Evolutionary conservation across 2,329 filamentous ascomycete genomes (phyloP), one percentile per base, ranked within the genome.

Genomic region (Cyphellophora attinorum): DNA sequence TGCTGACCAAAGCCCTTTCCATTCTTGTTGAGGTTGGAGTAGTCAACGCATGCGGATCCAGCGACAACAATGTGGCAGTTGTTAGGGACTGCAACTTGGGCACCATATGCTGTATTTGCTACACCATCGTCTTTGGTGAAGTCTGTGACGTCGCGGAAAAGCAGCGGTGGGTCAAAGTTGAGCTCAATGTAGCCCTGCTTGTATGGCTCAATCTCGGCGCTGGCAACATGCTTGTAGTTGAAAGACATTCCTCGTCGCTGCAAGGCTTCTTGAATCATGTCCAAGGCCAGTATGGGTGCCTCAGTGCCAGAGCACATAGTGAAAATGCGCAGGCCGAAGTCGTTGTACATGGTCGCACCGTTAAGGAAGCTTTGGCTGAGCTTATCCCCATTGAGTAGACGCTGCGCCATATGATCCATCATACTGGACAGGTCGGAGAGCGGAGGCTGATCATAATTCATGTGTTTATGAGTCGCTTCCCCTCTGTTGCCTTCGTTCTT

Each of bases 261-360:
- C 4, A 62, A 51, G 14, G 58, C 55, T 11, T 70, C 60, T 25
- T 59, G 54, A 29, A 85, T 57, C 52, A 78, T 61, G 11, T 74
- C 59, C 11, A 85, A 51, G 0, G 78, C 77, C 2, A 86, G 62
- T 2, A 89, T 58, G 0, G 83, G 83, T 4, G 76, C 75, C 46
- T 89, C 83, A 0, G 83, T 88, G 0, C 83, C 83, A 2, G 81
- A 86, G 51, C 81, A 88, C 62, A 86, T 74, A 0, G 83, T 89
- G 0, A 70, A 81, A 16, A 86, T 61, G 6, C 67, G 58, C 16
- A 81, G 50, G 5, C 60, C 51, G 2, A 50, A 50, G 6, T n/a
- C n/a, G n/a, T n/a, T n/a, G n/a, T n/a, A n/a, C n/a, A n/a, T n/a
- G n/a, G n/a, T n/a, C n/a, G n/a, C n/a, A n/a, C n/a, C n/a, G n/a